Percentiles rank a stretch among this genome's conserved stretches.
Evolutionary conservation across 2,329 filamentous ascomycete genomes (phyloP).

Genomic region (Macrophomina pseudophaseolina): DNA sequence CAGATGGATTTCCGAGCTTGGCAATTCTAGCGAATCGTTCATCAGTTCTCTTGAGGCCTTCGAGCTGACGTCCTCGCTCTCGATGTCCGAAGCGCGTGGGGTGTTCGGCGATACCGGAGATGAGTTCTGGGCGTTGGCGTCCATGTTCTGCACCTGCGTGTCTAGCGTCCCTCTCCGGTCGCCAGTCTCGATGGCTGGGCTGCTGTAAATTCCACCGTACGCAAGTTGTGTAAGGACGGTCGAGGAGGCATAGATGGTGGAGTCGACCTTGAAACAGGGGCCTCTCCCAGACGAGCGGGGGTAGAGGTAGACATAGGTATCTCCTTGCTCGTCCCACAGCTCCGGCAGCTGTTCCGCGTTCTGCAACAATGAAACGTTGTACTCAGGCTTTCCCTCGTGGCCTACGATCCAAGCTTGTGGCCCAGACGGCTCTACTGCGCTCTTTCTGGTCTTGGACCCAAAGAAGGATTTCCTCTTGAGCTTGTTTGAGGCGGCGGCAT

Average conservation of each 20-base stretch:
- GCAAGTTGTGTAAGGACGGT: conserved; percentile 60
- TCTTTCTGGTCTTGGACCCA: conserved; percentile 33
- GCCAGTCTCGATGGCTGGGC: conserved; percentile 26
- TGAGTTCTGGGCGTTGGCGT: conserved; percentile 34
- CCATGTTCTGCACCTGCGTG: conserved; percentile 35
- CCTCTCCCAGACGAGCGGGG: conserved; percentile 61
- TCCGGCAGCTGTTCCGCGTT: conserved; percentile 61
- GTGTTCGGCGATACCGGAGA: conserved; percentile 31
- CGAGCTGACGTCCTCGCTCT: conserved; percentile 49
- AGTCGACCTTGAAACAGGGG: conserved; percentile 66
- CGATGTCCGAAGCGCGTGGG: conserved; percentile 39
- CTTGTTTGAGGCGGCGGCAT: conserved; percentile 34
- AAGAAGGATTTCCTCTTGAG: conserved; percentile 44
- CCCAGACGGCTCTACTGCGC: conserved; percentile 31
- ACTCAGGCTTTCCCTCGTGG: conserved; percentile 60
- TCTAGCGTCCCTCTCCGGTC: conserved; percentile 39
- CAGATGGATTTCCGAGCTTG: conserved; percentile 57
- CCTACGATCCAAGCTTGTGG: conserved; percentile 64
- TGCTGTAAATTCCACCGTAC: conserved; percentile 58
- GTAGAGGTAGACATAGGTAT: conserved; percentile 68
- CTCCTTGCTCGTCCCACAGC: conserved; percentile 67
- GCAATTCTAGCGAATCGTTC: conserved; percentile 55
- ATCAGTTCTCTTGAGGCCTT: conserved; percentile 53
- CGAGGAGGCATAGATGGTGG: conserved; percentile 63
- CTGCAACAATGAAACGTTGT: conserved; percentile 58